Base-by-base conservation (phyloP, 129 eudicot species). In the Chrysanthemum lavandulifolium region DNA sequence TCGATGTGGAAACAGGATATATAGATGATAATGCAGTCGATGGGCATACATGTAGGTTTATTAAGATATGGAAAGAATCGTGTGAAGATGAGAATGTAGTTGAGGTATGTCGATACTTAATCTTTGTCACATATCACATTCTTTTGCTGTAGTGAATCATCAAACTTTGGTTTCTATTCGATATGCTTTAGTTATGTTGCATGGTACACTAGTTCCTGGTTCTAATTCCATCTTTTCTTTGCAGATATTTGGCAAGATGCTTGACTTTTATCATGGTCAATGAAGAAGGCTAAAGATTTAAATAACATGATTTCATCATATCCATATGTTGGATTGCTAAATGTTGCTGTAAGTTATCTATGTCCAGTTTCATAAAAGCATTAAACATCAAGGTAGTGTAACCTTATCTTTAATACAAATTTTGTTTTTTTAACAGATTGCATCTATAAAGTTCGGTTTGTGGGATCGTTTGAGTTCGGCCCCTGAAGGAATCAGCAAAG, bases 231-330 rank as follows among this genome's bases (percentile, higher is more conserved):
- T 73, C 48, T 72, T 68, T 80, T 69, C 31, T 18, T 51, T 80
- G 81, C 79, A 93, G 98, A 88, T 80, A 61, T 82, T 85, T 72
- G 87, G 75, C 48, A 84, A 83, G 82, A 93, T 93, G 98, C 85
- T 86, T 72, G 76, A 65, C 10, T 82, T 87, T 61, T 89, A 89
- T 73, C 60, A 67, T 51, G 40, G 65, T 33, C 10, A 7, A 33
- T n/a, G n/a, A 52, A 18, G 80, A 81, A 72, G 65, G 62, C 49
- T 56, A 76, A 60, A 73, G 79, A 60, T 73, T 51, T 84, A 63
- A 79, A 54, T 52, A 36, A 53, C 6, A 68, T 81, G 68, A 82
- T 84, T 53, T 51, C 76, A 33, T 45, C 81, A 61, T 75, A 86
- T 68, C 98, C 96, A 53, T 78, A 76, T 61, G 67, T 69, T 73